phyloP scores from a whole-genome alignment of 2,329 filamentous ascomycete species.

The Drechslerella coelobrocha region DNA sequence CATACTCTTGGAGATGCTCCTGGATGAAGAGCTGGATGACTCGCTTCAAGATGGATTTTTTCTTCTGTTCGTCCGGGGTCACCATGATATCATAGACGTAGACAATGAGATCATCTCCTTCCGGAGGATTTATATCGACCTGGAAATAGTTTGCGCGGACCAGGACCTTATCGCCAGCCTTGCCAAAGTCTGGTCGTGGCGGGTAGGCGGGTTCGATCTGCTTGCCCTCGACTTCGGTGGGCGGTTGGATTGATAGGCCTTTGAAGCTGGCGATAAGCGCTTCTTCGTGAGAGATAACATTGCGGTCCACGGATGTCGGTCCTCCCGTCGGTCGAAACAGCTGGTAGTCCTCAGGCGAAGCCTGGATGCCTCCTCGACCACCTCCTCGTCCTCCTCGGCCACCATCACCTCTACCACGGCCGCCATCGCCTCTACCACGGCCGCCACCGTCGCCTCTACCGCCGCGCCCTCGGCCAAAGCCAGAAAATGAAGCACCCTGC shows the following conservation, averaged over 20 bases:
- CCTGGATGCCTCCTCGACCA: constrained; percentile 48
- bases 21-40: constrained; percentile 50
- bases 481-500: neutral
- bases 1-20: constrained; percentile 22
- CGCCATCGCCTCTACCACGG: constrained; percentile 7
- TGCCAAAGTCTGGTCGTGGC: constrained; percentile 53
- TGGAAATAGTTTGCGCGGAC: constrained; percentile 54
- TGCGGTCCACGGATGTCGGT: constrained; percentile 52
- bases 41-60: constrained; percentile 50
- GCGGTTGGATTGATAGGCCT: constrained; percentile 22
- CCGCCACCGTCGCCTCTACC: constrained; percentile 48
- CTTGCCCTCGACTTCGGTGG: constrained; percentile 24
- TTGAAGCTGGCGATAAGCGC: constrained; percentile 53
- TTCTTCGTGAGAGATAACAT: constrained; percentile 55
- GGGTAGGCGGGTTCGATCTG: constrained; percentile 50
- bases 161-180: constrained; percentile 51
- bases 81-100: constrained; percentile 54
- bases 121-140: constrained; percentile 47
- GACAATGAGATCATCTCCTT: constrained; percentile 43
- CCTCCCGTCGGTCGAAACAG: constrained; percentile 38
- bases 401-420: constrained; percentile 43
- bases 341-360: constrained; percentile 27
- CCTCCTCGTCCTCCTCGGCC: constrained; percentile 46
- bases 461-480: constrained; percentile 16
- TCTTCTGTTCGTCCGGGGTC: constrained; percentile 53